Base-by-base conservation (phyloP, 805 yeast species). In the Wickerhamiella sorbophila region DNA sequence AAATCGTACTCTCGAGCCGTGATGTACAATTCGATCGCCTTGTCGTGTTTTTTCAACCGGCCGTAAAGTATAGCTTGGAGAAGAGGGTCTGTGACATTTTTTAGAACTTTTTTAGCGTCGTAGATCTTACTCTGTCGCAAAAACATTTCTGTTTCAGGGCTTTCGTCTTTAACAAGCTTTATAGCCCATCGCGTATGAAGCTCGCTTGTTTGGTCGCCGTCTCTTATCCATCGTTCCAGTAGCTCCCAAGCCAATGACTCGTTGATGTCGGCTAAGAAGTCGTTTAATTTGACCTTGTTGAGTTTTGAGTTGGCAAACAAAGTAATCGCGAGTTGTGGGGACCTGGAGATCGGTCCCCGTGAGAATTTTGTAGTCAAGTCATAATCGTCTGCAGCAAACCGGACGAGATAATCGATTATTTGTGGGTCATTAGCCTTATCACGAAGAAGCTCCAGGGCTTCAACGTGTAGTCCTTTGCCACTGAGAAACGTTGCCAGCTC, bases 401-500 rank as follows among this genome's bases (percentile, higher is more conserved):
- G 42, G 34, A 54, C 57, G 21, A 57, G 55, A 20, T 56, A 52
- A 1, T 55, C 54, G 21, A 54, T 47, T 5, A 47, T 35, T 19
- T 43, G 46, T 8, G 51, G 47, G 8, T 44, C 45, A 12, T 50
- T 55, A 27, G 59, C 52, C 20, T 70, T 44, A 12, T 56, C 58
- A n/a, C 63, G 60, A 16, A 88, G 62, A 53, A 82, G 66, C 4
- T 67, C 61, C 33, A 91, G 61, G 0, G 95, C 93, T 40, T 77
- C 74, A 5, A 64, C 62, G 58, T 85, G 94, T 38, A 71, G 55
- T 1, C 61, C 55, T 40, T 78, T 65, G n/a, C 79, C 73, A 49
- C 65, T 76, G 51, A 79, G 83, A 53, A 83, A 87, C 52, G 82
- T 94, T 6, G 84, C 69, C 33, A 87, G 64, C 51, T 85, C 95